Evolutionary conservation across 1,284 basidiomycete genomes (phyloP).

Genomic region (Heterobasidion occidentale): DNA sequence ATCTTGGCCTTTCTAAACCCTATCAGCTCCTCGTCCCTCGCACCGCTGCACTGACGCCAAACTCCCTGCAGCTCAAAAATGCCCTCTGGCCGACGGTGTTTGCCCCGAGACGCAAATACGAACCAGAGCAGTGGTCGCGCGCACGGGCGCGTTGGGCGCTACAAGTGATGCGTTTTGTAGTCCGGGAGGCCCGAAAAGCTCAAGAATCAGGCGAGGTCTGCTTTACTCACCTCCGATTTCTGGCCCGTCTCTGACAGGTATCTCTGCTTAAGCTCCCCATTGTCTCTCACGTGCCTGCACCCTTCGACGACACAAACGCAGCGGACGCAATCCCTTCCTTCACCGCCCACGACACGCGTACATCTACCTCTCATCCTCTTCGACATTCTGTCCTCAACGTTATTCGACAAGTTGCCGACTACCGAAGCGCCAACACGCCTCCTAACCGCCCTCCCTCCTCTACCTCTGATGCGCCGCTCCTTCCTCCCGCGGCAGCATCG

Average conservation of each 20-base stretch:
- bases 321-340: constrained; percentile 32
- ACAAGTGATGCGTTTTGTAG: constrained; percentile 51
- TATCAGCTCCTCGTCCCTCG: constrained; percentile 61
- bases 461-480: neutral
- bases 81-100: constrained; percentile 79
- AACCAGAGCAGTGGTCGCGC: constrained; percentile 60
- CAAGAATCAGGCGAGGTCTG: constrained; percentile 48
- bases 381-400: constrained; percentile 78
- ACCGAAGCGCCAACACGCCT: constrained; percentile 27
- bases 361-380: constrained; percentile 63
- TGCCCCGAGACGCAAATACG: constrained; percentile 64
- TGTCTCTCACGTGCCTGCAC: constrained; percentile 64
- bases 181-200: constrained; percentile 44
- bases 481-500: constrained; percentile 10
- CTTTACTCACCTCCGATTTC: neutral
- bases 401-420: constrained; percentile 60
- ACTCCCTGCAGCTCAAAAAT: constrained; percentile 61
- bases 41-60: constrained; percentile 61
- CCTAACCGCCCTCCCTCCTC: constrained; percentile 4
- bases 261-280: constrained; percentile 54
- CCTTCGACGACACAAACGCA: constrained; percentile 35
- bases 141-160: constrained; percentile 66
- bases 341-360: constrained; percentile 64
- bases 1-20: constrained; percentile 35
- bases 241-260: constrained; percentile 1